Percentiles rank a stretch among this genome's conserved stretches.
These are phyloP conservation scores for Calycina herbarum DNA, from an alignment of 2,329 filamentous ascomycete genomes.

Conservation along the genomic window DNA sequence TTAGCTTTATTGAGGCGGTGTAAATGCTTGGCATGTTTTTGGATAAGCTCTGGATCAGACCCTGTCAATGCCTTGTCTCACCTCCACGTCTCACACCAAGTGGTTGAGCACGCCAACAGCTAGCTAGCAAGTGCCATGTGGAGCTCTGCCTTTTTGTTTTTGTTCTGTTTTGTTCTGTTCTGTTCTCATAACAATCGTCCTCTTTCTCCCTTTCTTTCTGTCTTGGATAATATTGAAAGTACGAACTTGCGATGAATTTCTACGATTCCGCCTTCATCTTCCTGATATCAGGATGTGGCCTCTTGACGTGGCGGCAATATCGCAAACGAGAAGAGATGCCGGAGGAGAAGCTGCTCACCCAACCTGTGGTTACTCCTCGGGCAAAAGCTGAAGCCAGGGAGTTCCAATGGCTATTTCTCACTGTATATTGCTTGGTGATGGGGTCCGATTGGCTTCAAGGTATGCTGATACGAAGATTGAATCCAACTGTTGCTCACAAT, in stretches of 20 bases:
- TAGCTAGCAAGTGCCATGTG: background rate
- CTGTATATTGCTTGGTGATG: conserved; percentile 51
- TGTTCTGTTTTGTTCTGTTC: background rate
- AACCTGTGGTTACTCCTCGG: conserved; percentile 24
- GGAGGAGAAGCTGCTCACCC: conserved; percentile 24
- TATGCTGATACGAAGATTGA: conserved; percentile 40
- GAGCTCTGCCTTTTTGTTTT: background rate
- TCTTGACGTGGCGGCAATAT: conserved; percentile 35
- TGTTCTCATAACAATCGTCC: background rate
- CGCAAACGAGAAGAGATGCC: conserved; percentile 19
- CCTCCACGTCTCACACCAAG: conserved; percentile 2
- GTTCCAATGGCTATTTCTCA: conserved; percentile 39
- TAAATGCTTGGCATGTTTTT: too few species aligned
- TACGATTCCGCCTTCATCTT: conserved; percentile 31
- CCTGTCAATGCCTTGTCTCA: background rate
- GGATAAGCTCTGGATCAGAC: background rate
- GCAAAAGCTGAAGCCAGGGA: conserved; percentile 32
- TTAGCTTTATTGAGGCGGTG: too few species aligned
- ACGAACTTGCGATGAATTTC: conserved; percentile 27
- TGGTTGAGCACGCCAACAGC: background rate
- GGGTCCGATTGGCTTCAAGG: conserved; percentile 54
- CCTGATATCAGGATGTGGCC: conserved; percentile 30
- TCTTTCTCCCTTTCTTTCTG: background rate
- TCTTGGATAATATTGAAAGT: background rate
- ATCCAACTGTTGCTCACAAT: conserved; percentile 34